A percentile compares a stretch with the other conserved stretches of the same genome.
These are phyloP conservation scores for Pythium plurisporium DNA, from an alignment of 352 stramenopile genomes.

Conservation along the genomic window DNA sequence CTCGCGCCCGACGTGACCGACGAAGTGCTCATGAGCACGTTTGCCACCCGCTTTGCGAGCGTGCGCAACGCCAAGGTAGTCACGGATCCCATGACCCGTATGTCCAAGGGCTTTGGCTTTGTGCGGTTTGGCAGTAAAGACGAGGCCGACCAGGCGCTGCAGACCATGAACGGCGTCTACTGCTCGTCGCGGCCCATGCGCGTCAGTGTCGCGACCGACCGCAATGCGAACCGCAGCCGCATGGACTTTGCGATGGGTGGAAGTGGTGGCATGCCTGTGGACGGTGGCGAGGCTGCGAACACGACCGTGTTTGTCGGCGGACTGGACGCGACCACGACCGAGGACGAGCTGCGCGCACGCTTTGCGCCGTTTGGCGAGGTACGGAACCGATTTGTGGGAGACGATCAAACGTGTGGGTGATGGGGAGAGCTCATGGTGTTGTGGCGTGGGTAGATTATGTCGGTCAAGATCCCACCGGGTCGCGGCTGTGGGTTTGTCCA, in stretches of 20 bases:
- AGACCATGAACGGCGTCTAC: slow-evolving; percentile 89
- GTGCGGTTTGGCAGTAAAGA: slow-evolving; percentile 87
- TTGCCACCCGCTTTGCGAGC: slow-evolving; percentile 71
- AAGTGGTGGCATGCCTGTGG: not conserved
- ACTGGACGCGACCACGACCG: slow-evolving; percentile 71
- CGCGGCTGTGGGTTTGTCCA: slow-evolving; percentile 90
- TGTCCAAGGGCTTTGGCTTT: slow-evolving; percentile 92
- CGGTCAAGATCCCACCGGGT: slow-evolving; percentile 83
- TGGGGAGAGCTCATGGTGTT: not conserved
- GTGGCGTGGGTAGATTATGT: slow-evolving; percentile 42
- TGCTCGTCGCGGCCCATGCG: slow-evolving; percentile 87
- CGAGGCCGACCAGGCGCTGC: slow-evolving; percentile 81
- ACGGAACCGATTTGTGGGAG: no score
- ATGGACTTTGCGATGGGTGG: slow-evolving; percentile 14
- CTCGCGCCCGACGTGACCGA: slow-evolving; percentile 88
- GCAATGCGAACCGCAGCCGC: slow-evolving; percentile 30
- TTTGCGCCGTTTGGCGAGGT: slow-evolving; percentile 80
- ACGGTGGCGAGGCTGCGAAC: slow-evolving; percentile 67
- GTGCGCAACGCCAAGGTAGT: slow-evolving; percentile 86
- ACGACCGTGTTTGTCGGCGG: slow-evolving; percentile 92
- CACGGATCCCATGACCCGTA: slow-evolving; percentile 83
- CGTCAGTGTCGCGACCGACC: slow-evolving; percentile 86
- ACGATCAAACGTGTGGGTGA: no score
- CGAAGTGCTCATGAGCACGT: slow-evolving; percentile 81
- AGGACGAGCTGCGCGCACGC: slow-evolving; percentile 79